Base-by-base conservation (phyloP, 2,329 filamentous ascomycete species). In the Cryphonectria radicalis region DNA sequence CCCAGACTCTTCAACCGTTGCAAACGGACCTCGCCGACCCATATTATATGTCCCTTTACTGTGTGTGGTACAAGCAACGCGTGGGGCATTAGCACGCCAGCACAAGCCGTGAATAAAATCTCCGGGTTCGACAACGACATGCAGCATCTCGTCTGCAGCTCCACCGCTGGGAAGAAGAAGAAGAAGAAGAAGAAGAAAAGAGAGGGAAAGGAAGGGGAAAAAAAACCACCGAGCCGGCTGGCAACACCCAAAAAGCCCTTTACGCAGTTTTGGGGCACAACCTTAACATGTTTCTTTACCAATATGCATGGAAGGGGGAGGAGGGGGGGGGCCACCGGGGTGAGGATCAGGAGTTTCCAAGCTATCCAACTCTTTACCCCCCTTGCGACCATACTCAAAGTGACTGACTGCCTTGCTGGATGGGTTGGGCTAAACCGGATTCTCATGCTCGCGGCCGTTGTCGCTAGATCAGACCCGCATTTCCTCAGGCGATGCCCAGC, bases 1-100 rank as follows among this genome's bases (percentile, higher is more conserved):
- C 46, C 62, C 69, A 66, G 57, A 63, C 53, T 55, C 67, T 53
- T 25, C 53, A 63, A 32, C 22, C 59, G 63, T 43, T 65, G 68
- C 60, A 70, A 70, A 68, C 59, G 68, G 66, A 37, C 37, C 42
- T 46, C 59, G n/a, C 43, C 40, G 43, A 53, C 63, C 63, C 70
- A 60, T 66, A 50, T 22, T 32, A 53, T 37, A 28, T 28, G 25
- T 68, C 40, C 40, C 65, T 35, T 35, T 55, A 28, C 66, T 28
- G 10, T 28, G 10, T n/a, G 46, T 22, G 46, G 46, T 62, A 40
- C 53, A 55, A 35, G 53, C 66, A 71, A 28, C 19, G 50, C 53
- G 57, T 42, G 60, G 35, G 32, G 40, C 3, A 35, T 25, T 25
- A 46, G 53, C 42, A 53, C 46, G 28, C 57, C 57, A 42, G 42